phyloP scores from a whole-genome alignment of 768 basidiomycete species.

The Calocybe gangraenosa region DNA sequence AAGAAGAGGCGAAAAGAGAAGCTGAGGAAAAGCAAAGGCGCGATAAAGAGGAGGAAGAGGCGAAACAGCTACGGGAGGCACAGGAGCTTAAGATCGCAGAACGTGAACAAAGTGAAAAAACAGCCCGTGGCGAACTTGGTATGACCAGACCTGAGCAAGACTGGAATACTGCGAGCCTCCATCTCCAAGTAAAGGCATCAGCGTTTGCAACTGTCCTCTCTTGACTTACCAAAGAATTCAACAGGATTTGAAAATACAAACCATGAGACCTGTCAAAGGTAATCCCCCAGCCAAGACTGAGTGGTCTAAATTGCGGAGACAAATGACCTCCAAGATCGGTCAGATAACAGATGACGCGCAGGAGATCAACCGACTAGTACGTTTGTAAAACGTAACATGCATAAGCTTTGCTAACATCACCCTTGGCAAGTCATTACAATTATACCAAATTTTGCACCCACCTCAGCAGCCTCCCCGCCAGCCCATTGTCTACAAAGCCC shows the following conservation, averaged over 20 bases:
- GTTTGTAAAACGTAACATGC: conserved; percentile 23
- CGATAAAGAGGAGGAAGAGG: conserved; percentile 36
- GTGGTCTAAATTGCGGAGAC: conserved; percentile 67
- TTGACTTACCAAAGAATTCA: conserved; percentile 5
- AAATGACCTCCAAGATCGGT: conserved; percentile 84
- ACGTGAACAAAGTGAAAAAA: conserved; percentile 23
- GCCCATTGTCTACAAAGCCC: conserved; percentile 59
- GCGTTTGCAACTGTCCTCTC: not conserved
- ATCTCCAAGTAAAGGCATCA: conserved; percentile 44
- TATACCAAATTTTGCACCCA: conserved; percentile 32
- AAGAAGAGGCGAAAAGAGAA: conserved; percentile 35
- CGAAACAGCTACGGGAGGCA: conserved; percentile 31
- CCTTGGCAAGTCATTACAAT: conserved; percentile 32
- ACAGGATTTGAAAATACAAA: conserved; percentile 60
- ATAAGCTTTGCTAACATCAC: conserved; percentile 1
- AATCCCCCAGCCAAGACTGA: conserved; percentile 48
- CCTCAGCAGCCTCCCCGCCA: conserved; percentile 23
- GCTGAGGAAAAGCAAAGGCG: conserved; percentile 36
- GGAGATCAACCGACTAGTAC: conserved; percentile 62
- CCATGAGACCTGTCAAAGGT: conserved; percentile 61
- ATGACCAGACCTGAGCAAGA: conserved; percentile 57
- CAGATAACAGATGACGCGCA: conserved; percentile 72
- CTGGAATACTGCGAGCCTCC: conserved; percentile 54
- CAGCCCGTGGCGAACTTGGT: conserved; percentile 39
- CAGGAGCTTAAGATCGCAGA: conserved; percentile 22